Conservation (phyloP, 176 grass and related monocot genomes). For the Avena insularis region DNA sequence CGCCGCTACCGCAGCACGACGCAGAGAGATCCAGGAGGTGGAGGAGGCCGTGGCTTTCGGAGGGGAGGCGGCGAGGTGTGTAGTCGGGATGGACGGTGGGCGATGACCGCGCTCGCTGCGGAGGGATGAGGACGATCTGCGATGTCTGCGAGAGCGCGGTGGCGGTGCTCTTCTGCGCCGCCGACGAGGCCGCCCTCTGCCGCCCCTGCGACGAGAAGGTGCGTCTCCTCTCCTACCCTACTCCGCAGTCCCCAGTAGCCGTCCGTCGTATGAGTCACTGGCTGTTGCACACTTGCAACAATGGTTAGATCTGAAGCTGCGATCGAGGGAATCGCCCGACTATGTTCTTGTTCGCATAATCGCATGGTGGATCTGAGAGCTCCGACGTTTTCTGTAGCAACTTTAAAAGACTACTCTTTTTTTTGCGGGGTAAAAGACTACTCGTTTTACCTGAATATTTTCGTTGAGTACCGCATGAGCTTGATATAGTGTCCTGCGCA, state of each 20-base stretch:
- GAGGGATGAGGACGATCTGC: constrained; percentile 93
- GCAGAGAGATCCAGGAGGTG: background rate
- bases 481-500: background rate
- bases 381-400: background rate
- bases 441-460: background rate
- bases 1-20: background rate
- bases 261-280: background rate
- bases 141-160: constrained; percentile 94
- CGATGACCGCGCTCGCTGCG: constrained; percentile 39
- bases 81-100: constrained; percentile 18
- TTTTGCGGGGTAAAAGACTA: background rate
- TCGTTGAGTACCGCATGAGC: background rate
- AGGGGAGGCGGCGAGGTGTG: background rate
- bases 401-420: background rate
- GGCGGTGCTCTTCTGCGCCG: constrained; percentile 93
- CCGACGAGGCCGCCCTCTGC: constrained; percentile 96
- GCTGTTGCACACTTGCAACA: too few relatives aligned
- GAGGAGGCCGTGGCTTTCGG: background rate
- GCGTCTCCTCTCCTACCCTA: background rate
- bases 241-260: background rate
- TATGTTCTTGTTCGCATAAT: background rate
- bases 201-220: constrained; percentile 93
- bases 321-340: background rate
- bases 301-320: background rate
- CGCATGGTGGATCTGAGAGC: background rate